Conservation (phyloP, 257 asterid genomes). For the Linderniella brevidens region DNA sequence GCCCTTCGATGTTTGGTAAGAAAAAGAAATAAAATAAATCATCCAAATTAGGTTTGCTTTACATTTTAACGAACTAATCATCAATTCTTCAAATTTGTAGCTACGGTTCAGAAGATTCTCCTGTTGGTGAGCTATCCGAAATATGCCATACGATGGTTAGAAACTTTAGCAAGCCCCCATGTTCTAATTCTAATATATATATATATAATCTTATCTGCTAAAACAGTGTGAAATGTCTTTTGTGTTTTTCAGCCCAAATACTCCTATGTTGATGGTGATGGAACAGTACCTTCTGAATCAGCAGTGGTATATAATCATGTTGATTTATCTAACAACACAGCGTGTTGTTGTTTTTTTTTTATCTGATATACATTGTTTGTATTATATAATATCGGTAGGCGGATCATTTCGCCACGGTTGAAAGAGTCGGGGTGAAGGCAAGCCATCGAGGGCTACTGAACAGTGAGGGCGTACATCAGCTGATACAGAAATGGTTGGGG, state of each 20-base stretch:
- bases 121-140: constrained; percentile 43
- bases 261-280: constrained; percentile 75
- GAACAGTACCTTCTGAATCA: constrained; percentile 88
- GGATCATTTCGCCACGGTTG: constrained; percentile 53
- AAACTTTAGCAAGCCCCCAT: not conserved
- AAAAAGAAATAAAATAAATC: too few relatives aligned
- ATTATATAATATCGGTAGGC: constrained; percentile 20
- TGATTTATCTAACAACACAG: too few relatives aligned
- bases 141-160: constrained; percentile 66
- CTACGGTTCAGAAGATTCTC: constrained; percentile 78
- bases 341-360: not conserved
- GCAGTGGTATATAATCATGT: constrained; percentile 32
- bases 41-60: too few relatives aligned
- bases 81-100: constrained; percentile 22
- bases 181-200: not conserved
- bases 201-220: not conserved
- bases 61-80: too few relatives aligned
- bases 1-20: constrained; percentile 81
- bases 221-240: not conserved
- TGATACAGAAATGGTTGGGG: constrained; percentile 50
- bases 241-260: constrained; percentile 47
- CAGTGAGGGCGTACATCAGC: constrained; percentile 36
- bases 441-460: constrained; percentile 46
- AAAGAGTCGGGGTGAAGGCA: constrained; percentile 50
- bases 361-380: not conserved